Conservation (phyloP, 2,329 filamentous ascomycete genomes). For the Diaporthe caulivora region DNA sequence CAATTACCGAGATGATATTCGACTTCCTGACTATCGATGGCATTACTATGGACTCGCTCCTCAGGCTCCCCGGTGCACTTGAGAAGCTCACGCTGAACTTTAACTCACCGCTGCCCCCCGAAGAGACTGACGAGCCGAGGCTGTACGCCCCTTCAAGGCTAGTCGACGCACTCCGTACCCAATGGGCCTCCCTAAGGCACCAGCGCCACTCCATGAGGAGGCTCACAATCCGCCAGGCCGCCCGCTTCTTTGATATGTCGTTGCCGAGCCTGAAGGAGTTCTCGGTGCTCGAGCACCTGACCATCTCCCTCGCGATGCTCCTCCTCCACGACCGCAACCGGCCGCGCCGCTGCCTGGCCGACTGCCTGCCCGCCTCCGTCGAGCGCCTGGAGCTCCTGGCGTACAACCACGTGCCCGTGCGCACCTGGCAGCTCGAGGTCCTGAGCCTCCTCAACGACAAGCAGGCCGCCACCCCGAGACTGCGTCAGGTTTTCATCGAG, state of each 20-base stretch:
- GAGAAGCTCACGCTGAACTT: not conserved
- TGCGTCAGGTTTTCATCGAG: not conserved
- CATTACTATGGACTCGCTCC: not conserved
- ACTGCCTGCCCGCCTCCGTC: not conserved
- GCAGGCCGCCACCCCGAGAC: not conserved
- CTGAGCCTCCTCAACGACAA: not conserved
- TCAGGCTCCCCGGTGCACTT: not conserved
- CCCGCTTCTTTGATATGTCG: not conserved
- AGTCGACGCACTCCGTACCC: not conserved
- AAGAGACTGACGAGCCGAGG: too few species aligned
- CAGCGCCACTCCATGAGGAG: not conserved
- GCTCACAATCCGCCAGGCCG: not conserved
- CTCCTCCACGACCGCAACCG: not conserved
- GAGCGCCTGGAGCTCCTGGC: constrained; percentile 2
- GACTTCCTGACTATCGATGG: not conserved
- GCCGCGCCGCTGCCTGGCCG: not conserved
- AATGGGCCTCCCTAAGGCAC: not conserved
- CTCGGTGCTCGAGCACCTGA: constrained; percentile 3
- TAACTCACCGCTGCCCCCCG: too few species aligned
- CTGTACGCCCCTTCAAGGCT: too few species aligned
- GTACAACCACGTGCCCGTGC: not conserved
- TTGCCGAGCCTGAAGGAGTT: not conserved
- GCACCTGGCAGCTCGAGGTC: not conserved
- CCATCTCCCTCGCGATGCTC: not conserved
- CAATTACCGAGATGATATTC: constrained; percentile 9